These are phyloP conservation scores for Nakazawaea pomicola DNA, from an alignment of 805 yeast genomes.

Conservation along the genomic window DNA sequence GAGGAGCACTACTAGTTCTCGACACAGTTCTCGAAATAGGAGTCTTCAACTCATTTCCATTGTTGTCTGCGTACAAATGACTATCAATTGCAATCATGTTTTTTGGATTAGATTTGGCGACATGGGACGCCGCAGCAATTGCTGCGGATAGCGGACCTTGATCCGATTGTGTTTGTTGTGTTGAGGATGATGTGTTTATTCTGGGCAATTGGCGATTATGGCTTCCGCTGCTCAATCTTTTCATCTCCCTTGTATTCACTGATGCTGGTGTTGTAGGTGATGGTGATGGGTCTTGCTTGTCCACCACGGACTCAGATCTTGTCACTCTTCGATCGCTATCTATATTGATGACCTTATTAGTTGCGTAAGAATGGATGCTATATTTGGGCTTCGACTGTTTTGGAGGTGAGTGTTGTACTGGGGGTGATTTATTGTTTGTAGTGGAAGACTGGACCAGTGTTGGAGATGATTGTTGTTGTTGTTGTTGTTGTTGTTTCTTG, in stretches of 20 bases:
- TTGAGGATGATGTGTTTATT: not conserved
- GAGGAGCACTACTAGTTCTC: not conserved
- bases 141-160: slow-evolving; percentile 25
- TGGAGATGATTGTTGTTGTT: slow-evolving; percentile 6
- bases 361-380: slow-evolving; percentile 11
- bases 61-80: not conserved
- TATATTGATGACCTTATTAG: slow-evolving; percentile 9
- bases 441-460: slow-evolving; percentile 5
- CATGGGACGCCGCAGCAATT: slow-evolving; percentile 30
- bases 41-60: not conserved
- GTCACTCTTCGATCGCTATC: slow-evolving; percentile 6
- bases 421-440: not conserved
- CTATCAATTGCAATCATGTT: slow-evolving; percentile 17
- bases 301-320: not conserved
- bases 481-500: slow-evolving; percentile 14
- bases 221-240: not conserved
- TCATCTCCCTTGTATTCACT: not conserved
- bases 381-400: slow-evolving; percentile 3
- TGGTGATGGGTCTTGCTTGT: too few relatives aligned
- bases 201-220: not conserved
- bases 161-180: not conserved
- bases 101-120: slow-evolving; percentile 26
- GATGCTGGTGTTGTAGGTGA: too few relatives aligned
- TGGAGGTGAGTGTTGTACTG: slow-evolving; percentile 2
- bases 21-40: not conserved